Evolutionary conservation across 768 basidiomycete genomes (phyloP).

Genomic region (Cystobasidium tubakii): DNA sequence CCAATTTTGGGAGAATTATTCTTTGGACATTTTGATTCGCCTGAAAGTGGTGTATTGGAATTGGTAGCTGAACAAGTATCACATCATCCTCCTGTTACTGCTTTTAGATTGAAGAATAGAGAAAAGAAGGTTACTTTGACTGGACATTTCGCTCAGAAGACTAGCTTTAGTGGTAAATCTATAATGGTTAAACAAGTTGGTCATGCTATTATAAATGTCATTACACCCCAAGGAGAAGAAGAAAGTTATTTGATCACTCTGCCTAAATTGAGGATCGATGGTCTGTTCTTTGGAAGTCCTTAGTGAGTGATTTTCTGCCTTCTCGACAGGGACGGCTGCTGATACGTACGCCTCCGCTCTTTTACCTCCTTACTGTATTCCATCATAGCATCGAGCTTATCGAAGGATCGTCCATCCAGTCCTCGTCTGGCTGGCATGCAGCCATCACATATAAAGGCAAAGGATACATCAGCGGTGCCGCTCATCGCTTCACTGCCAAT

Average conservation of each 20-base stretch:
- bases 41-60: slow-evolving; percentile 34
- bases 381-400: slow-evolving; percentile 64
- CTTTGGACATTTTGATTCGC: slow-evolving; percentile 42
- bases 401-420: slow-evolving; percentile 72
- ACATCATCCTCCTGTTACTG: slow-evolving; percentile 61
- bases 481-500: slow-evolving; percentile 83
- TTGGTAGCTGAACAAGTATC: slow-evolving; percentile 58
- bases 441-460: slow-evolving; percentile 89
- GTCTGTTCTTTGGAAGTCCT: slow-evolving; percentile 49
- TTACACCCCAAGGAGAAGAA: slow-evolving; percentile 56
- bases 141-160: slow-evolving; percentile 56
- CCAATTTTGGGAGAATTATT: slow-evolving; percentile 61
- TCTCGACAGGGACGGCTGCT: slow-evolving; percentile 5
- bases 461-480: slow-evolving; percentile 84
- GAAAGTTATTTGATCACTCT: slow-evolving; percentile 83
- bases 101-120: background rate
- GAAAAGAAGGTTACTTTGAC: slow-evolving; percentile 1
- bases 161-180: slow-evolving; percentile 67
- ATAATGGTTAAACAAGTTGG: slow-evolving; percentile 85
- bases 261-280: slow-evolving; percentile 85
- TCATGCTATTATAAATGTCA: slow-evolving; percentile 74
- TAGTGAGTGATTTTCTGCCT: slow-evolving; percentile 23
- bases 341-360: background rate
- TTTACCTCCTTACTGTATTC: slow-evolving; percentile 51
- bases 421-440: slow-evolving; percentile 55